These are phyloP conservation scores for Orbilia blumenaviensis DNA, from an alignment of 2,329 filamentous ascomycete genomes.

Conservation along the genomic window DNA sequence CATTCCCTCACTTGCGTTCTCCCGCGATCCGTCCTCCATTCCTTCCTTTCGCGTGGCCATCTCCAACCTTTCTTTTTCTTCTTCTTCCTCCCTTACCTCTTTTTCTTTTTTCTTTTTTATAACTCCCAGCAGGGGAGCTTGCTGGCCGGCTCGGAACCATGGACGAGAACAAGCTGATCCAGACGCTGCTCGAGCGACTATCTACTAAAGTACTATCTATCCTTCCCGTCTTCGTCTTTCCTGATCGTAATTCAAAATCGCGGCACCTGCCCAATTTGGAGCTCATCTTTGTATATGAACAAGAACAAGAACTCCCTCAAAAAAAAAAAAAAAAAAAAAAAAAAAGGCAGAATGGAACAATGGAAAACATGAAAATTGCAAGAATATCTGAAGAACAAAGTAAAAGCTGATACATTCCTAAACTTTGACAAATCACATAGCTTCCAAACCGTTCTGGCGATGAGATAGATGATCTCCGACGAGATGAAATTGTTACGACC, in stretches of 20 bases:
- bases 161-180: conserved; percentile 58
- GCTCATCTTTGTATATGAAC: too few species aligned
- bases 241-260: neutral
- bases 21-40: neutral
- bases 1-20: neutral
- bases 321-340: too few species aligned
- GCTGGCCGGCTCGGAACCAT: conserved; percentile 41
- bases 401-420: neutral
- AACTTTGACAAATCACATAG: conserved; percentile 24
- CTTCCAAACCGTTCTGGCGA: conserved; percentile 58
- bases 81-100: neutral
- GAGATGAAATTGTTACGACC: conserved; percentile 57
- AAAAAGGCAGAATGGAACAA: too few species aligned
- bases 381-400: neutral
- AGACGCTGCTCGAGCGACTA: conserved; percentile 58
- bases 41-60: conserved; percentile 15
- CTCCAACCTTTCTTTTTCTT: neutral
- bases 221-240: neutral
- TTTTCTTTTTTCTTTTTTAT: neutral
- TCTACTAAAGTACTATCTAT: conserved; percentile 56
- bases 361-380: neutral
- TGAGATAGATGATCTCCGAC: conserved; percentile 57
- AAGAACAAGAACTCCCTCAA: too few species aligned
- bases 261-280: neutral
- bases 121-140: conserved; percentile 23